Percentiles rank a stretch among this genome's conserved stretches.
These are phyloP conservation scores for Casuarina glauca DNA, from an alignment of 306 rosid species.

Conservation along the genomic window DNA sequence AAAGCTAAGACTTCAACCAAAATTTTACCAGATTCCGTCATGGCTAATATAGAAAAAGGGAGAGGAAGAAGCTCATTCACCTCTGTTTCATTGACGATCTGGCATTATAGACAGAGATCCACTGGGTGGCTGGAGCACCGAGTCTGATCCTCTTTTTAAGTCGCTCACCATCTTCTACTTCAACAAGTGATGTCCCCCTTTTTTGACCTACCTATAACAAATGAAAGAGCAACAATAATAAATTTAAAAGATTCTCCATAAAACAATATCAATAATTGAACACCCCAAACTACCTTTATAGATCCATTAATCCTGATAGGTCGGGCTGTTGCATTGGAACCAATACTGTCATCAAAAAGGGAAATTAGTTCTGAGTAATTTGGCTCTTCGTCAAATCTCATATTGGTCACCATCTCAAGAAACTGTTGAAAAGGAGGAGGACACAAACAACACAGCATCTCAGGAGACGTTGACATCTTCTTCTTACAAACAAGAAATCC, in stretches of 20 bases:
- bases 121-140: conserved; percentile 90
- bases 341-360: conserved; percentile 75
- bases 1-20: conserved; percentile 1
- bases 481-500: conserved; percentile 96
- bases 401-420: conserved; percentile 80
- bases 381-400: conserved; percentile 95
- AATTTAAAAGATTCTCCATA: conserved; percentile 6
- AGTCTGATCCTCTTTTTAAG: conserved; percentile 89
- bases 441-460: conserved; percentile 85
- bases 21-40: neutral
- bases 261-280: conserved; percentile 9
- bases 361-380: conserved; percentile 83
- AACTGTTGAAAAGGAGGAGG: conserved; percentile 86
- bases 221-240: conserved; percentile 15
- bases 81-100: conserved; percentile 95
- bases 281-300: conserved; percentile 55
- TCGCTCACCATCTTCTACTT: conserved; percentile 82
- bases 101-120: conserved; percentile 95
- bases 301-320: conserved; percentile 94
- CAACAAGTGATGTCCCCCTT: conserved; percentile 69
- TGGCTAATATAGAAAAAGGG: neutral
- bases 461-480: conserved; percentile 89
- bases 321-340: conserved; percentile 60
- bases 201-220: conserved; percentile 78
- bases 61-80: conserved; percentile 34